Base-by-base conservation (phyloP, 1,284 basidiomycete genomes). In the Ceratobasidium sp. region DNA sequence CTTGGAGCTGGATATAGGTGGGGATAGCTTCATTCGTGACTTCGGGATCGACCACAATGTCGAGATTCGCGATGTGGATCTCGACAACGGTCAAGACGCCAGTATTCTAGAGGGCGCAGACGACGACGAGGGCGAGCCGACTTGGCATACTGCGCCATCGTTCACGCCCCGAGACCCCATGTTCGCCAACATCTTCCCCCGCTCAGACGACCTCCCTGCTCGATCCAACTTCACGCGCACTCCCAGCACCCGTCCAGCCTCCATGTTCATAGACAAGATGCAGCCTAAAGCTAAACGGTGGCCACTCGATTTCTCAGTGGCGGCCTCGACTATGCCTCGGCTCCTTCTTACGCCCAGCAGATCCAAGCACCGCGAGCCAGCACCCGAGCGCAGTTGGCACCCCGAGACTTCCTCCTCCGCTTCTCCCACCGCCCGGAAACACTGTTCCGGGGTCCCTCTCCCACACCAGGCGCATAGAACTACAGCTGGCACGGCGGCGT, bases 281-380 rank as follows among this genome's bases (percentile, higher is more conserved):
- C 77, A 79, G 44, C 75, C 78, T 6, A 77, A 79, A 42, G 64
- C 78, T 44, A 79, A 79, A 58, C 72, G 73, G 7, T 53, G 78
- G 10, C 77, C 78, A 10, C 53, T 79, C 51, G 78, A 75, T n/a
- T 66, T 78, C 20, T 60, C 75, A 6, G 13, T 46, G 5, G 40
- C 55, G 23, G 26, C 73, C 2, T 56, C 56, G 10, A 56, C 77
- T 3, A 55, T 79, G 55, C 75, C 78, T 26, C 58, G 64, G n/a
- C 55, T 79, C 15, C 53, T 79, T 18, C 75, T 79, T 15, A 79
- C 73, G 39, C 78, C 78, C 7, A 75, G 33, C 39, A 73, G 64
- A 51, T 46, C 70, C 9, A 39, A 40, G 69, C 77, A 77, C 33
- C 70, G 55, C 33, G 66, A 67, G 44, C 78, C 56, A 23, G 78